Evolutionary conservation across 139 green algal genomes (phyloP).

Genomic region (Tetraselmis chui): DNA sequence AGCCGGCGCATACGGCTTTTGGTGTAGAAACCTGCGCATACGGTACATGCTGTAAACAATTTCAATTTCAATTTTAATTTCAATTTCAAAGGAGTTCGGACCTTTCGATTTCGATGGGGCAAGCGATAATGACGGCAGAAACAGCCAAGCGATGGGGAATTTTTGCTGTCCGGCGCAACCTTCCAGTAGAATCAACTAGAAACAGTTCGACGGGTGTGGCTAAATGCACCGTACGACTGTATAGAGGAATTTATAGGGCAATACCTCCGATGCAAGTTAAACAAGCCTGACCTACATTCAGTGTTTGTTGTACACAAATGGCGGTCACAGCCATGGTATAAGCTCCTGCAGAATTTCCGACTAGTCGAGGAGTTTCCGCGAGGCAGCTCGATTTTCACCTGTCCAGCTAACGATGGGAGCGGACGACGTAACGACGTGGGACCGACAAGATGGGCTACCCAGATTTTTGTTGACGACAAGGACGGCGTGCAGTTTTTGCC

Average conservation of each 20-base stretch:
- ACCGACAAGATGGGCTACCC: background rate
- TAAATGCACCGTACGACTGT: background rate
- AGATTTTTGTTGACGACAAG: background rate
- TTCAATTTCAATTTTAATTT: too few relatives aligned
- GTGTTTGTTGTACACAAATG: background rate
- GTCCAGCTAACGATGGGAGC: background rate
- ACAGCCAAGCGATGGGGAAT: too few relatives aligned
- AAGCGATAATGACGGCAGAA: background rate
- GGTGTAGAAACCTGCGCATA: too few relatives aligned
- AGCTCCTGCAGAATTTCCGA: background rate
- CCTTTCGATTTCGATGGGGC: too few relatives aligned
- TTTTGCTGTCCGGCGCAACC: background rate
- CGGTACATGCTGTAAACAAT: too few relatives aligned
- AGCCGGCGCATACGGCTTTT: too few relatives aligned
- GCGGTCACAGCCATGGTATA: background rate
- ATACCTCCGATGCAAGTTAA: background rate
- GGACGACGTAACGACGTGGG: background rate
- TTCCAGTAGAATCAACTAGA: background rate
- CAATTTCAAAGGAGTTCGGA: too few relatives aligned
- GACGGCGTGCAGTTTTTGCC: background rate
- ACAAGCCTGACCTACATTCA: background rate
- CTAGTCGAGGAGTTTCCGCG: too few relatives aligned
- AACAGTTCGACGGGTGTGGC: background rate
- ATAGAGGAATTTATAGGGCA: background rate
- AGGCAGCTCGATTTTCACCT: background rate